These are phyloP conservation scores for Fremontodendron californicum DNA, from an alignment of 345 rosid genomes.

Conservation along the genomic window DNA sequence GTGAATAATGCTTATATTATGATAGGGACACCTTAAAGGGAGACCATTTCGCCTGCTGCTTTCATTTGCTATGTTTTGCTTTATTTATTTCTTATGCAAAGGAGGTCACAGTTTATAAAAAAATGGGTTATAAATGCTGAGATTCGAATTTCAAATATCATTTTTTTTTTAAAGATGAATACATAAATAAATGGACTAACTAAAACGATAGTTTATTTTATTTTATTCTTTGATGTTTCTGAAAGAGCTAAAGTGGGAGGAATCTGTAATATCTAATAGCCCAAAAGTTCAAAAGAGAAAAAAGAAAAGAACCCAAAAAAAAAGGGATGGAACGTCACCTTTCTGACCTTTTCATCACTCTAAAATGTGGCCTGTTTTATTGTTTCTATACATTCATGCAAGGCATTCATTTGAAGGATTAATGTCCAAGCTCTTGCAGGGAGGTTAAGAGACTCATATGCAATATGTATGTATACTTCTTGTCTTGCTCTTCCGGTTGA, in stretches of 20 bases:
- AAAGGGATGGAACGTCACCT: neutral
- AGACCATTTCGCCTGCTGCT: neutral
- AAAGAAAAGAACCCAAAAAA: neutral
- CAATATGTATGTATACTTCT: neutral
- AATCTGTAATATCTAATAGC: neutral
- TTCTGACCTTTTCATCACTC: neutral
- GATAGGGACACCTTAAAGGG: neutral
- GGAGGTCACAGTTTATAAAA: too few species aligned
- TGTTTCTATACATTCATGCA: neutral
- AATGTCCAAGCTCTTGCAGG: neutral
- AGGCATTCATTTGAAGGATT: neutral
- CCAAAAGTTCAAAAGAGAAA: neutral
- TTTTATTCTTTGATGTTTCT: neutral
- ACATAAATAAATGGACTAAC: too few species aligned
- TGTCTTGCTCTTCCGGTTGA: slow-evolving; percentile 5
- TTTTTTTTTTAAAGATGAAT: too few species aligned
- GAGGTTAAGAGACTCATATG: neutral
- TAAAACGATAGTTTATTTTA: too few species aligned
- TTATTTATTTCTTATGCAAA: too few species aligned
- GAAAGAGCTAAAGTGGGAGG: neutral
- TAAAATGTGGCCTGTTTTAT: neutral
- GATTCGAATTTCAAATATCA: too few species aligned
- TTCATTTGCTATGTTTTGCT: neutral
- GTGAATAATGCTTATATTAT: neutral
- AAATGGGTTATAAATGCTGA: too few species aligned